Evolutionary conservation across 208 protist genomes (phyloP), one percentile per base, ranked within the genome.

Genomic region (Borovskyia barvae): DNA sequence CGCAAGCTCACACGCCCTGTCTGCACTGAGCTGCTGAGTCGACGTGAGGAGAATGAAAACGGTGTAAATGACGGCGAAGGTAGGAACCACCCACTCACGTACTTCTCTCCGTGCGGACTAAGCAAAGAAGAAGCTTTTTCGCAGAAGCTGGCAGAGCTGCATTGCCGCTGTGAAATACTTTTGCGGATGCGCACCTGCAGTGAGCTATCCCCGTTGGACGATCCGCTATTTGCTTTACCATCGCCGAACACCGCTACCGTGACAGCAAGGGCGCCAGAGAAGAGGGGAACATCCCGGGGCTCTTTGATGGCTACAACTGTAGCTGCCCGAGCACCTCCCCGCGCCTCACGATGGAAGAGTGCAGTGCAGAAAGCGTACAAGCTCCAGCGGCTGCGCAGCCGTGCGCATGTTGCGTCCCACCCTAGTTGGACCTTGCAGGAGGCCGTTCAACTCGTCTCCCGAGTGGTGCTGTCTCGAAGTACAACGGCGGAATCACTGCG

Each of bases 351-450:
- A 8, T 19, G 17, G 15, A 3, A 28, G 20, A 46, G 20, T 12
- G 33, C 19, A 2, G 55, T 29, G 0, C 57, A 39, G 64, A 41
- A 42, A 24, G 8, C 24, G 26, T 71, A 64, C 40, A 7, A 37
- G 37, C 64, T 19, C n/a, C 64, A 56, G 19, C 54, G 46, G n/a
- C 42, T 64, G 39, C 64, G 64, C 48, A 59, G 29, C 17, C 64
- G 41, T 22, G 64, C 64, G 3, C 64, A 71, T 22, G 26, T 50
- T 42, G 41, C 47, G 25, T 64, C 64, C 5, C 64, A 55, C 22
- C 64, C 63, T 20, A 48, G 33, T 48, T 77, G 35, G 54, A 68
- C 59, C 5, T 49, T 72, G 42, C 33, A 59, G 15, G 64, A 63
- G 37, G 71, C 73, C 20, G 54, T 54, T 9, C 59, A 64, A 29